These are phyloP conservation scores for Cutaneotrichosporon mucoides DNA, from an alignment of 1,284 basidiomycete species.

Conservation along the genomic window DNA sequence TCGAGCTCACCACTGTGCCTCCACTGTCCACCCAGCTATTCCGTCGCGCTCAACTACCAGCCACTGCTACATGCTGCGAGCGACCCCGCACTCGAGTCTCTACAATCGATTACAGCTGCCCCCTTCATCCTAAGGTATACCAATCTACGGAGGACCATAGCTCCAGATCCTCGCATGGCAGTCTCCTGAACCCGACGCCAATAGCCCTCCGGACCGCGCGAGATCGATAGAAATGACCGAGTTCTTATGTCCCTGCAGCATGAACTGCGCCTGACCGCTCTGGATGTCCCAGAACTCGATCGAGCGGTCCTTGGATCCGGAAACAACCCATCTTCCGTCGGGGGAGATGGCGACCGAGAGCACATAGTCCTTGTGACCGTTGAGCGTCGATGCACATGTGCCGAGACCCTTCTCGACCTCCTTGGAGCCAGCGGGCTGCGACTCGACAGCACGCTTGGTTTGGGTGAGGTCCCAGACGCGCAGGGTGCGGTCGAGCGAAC, in stretches of 20 bases:
- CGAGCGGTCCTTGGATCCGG: constrained; percentile 83
- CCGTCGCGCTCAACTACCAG: no score
- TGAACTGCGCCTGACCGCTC: constrained; percentile 69
- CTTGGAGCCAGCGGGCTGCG: constrained; percentile 27
- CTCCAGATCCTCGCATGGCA: constrained; percentile 75
- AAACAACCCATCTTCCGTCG: constrained; percentile 82
- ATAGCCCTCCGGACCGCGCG: constrained; percentile 64
- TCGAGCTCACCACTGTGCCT: no score
- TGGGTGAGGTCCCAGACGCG: constrained; percentile 75
- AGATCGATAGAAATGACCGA: constrained; percentile 83
- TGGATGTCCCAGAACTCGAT: constrained; percentile 84
- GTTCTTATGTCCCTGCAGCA: constrained; percentile 87
- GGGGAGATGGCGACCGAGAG: constrained; percentile 64
- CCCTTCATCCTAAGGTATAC: background rate
- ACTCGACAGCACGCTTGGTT: constrained; percentile 43
- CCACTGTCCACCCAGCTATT: no score
- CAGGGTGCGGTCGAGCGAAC: constrained; percentile 79
- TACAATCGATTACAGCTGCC: background rate
- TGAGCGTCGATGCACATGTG: constrained; percentile 70
- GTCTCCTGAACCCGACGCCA: constrained; percentile 85
- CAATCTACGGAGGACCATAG: constrained; percentile 34
- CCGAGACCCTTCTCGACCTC: constrained; percentile 50
- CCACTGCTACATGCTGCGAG: no score
- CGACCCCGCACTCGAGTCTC: background rate
- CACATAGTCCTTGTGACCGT: constrained; percentile 68